Evolutionary conservation across 2,329 filamentous ascomycete genomes (phyloP), one percentile per base, ranked within the genome.

Genomic region (Trichoderma sp.): DNA sequence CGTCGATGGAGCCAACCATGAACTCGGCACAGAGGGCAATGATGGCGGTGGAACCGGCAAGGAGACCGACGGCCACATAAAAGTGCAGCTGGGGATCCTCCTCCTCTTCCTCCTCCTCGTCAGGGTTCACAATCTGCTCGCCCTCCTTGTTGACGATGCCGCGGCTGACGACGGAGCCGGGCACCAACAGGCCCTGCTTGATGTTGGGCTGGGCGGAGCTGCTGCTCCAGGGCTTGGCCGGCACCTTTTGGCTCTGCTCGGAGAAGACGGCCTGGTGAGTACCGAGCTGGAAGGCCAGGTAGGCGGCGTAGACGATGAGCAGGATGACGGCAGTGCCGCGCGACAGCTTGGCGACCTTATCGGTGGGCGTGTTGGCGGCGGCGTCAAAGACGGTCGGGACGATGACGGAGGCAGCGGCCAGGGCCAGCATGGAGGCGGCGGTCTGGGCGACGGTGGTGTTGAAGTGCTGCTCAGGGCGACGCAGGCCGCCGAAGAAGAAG

Each of bases 381-480:
- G 81, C 79, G 68, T 91, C 85, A 74, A 96, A 97, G 5, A 94
- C 92, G 6, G 93, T 96, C 0, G 94, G 94, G 28, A 97, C 92
- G 69, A 97, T 94, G 70, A 97, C 82, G 71, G 88, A 90, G 57
- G 88, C 89, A 44, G 96, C 90, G 15, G 90, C 89, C 21, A 96
- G 82, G 14, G 91, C 89, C 21, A 96, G 84, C 60, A 96, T 79
- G 72, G 90, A 92, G 15, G 93, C 88, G 3, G 93, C 91, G 0
- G 93, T 97, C 76, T 97, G 93, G 0, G 93, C 93, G 7, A 97
- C 93, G 0, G 91, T 94, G 41, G 90, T 87, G 80, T 97, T 97
- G 84, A 97, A 98, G 76, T 87, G 89, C 75, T 97, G 94, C 74
- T 96, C 90, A 30, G 85, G 74, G 30, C 93, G 87, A 66, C 90